Conservation (phyloP, 2,329 filamentous ascomycete species). For the Pseudocercospora fuligena region DNA sequence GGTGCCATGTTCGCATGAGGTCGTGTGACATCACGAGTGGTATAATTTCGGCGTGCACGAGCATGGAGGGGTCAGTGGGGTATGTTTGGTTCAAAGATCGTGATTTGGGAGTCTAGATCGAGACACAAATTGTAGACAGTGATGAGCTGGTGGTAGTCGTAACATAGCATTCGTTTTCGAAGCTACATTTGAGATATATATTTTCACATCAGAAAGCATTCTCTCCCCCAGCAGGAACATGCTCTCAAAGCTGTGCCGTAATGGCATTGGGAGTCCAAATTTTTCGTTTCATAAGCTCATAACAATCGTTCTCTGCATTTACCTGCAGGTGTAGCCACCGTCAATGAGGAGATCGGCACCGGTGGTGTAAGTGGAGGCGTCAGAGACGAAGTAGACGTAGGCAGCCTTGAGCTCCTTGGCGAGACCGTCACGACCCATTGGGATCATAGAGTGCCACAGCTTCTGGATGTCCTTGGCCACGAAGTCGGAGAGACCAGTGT, state of each 20-base stretch:
- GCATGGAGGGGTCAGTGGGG: not conserved
- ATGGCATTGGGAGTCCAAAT: not conserved
- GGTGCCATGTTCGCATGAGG: not conserved
- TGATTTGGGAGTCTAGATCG: not conserved
- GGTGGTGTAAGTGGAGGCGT: constrained; percentile 58
- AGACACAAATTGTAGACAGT: not conserved
- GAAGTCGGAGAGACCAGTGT: constrained; percentile 70
- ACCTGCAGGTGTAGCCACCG: constrained; percentile 51
- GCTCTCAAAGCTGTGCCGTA: not conserved
- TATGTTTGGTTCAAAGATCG: not conserved
- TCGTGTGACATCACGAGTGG: constrained; percentile 6
- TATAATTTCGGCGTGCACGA: not conserved
- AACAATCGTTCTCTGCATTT: constrained; percentile 25
- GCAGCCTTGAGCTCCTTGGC: constrained; percentile 69
- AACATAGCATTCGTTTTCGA: not conserved
- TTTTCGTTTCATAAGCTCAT: constrained; percentile 17
- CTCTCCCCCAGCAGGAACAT: not conserved
- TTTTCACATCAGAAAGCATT: constrained; percentile 1
- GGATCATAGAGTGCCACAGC: constrained; percentile 65
- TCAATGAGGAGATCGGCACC: constrained; percentile 57
- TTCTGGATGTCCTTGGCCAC: constrained; percentile 62
- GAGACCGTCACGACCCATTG: constrained; percentile 64
- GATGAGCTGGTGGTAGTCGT: not conserved
- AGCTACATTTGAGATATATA: constrained; percentile 2
- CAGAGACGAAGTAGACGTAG: constrained; percentile 60